Evolutionary conservation across 108 stramenopile genomes (phyloP).

Genomic region (Pseudonitzschia delicatissima): DNA sequence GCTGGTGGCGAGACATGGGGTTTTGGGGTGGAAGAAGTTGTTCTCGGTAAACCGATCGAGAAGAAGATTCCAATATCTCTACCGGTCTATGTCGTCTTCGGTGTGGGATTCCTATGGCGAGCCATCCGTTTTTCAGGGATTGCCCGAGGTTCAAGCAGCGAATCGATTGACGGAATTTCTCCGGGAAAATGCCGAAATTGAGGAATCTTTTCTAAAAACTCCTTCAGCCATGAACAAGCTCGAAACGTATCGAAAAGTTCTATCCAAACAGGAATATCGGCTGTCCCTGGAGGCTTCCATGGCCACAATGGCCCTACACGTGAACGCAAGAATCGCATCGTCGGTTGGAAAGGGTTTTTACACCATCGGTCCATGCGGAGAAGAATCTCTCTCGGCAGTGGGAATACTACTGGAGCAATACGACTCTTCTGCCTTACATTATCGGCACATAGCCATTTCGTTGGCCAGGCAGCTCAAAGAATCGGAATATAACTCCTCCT

Average conservation of each 20-base stretch:
- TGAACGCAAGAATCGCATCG: constrained; percentile 76
- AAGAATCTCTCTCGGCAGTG: constrained; percentile 62
- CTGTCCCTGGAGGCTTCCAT: constrained; percentile 59
- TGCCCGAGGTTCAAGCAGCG: constrained; percentile 26
- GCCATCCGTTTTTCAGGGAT: background rate
- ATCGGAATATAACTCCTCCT: background rate
- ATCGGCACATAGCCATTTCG: constrained; percentile 69
- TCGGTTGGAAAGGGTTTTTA: constrained; percentile 78
- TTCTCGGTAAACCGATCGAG: no score
- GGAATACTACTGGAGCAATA: constrained; percentile 42
- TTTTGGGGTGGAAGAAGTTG: no score
- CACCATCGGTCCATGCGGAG: constrained; percentile 91
- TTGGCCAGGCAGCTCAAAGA: constrained; percentile 53
- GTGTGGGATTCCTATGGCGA: background rate
- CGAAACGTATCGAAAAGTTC: background rate
- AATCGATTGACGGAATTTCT: constrained; percentile 14
- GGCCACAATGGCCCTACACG: constrained; percentile 76
- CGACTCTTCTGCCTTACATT: constrained; percentile 79
- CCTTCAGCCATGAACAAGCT: background rate
- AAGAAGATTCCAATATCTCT: no score
- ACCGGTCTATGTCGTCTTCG: no score
- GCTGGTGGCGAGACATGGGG: no score
- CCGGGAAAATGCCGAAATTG: background rate
- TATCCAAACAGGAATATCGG: background rate
- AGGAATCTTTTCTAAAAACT: background rate